These are phyloP conservation scores for Malassezia pachydermatis DNA, from an alignment of 1,284 basidiomycete species.

Conservation along the genomic window DNA sequence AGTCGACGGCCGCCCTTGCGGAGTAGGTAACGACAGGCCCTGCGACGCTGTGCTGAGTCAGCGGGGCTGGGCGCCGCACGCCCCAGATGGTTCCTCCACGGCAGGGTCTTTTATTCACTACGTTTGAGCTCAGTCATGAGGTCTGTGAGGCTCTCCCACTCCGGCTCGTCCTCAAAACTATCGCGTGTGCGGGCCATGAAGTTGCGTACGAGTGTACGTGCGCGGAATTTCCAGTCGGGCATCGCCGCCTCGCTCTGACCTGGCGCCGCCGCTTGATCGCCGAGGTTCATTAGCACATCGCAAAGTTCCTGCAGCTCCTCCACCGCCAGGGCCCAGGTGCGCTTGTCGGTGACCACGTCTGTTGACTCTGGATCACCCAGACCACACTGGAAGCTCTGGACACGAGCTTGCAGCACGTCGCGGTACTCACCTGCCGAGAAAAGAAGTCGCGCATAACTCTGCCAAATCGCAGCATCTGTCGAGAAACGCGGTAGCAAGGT, in stretches of 20 bases:
- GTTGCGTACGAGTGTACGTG: constrained; percentile 71
- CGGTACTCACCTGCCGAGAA: constrained; percentile 26
- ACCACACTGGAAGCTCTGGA: constrained; percentile 27
- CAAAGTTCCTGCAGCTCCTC: constrained; percentile 51
- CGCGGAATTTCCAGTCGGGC: constrained; percentile 69
- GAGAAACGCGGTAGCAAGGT: constrained; percentile 68
- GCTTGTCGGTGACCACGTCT: constrained; percentile 10
- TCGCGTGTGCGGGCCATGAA: constrained; percentile 65
- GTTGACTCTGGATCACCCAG: constrained; percentile 18
- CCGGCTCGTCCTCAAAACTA: constrained; percentile 70
- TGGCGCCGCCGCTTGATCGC: constrained; percentile 52
- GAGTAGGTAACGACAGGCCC: not conserved
- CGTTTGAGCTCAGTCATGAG: constrained; percentile 29
- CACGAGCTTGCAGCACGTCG: constrained; percentile 21
- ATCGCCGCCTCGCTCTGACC: constrained; percentile 45
- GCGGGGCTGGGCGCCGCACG: not conserved
- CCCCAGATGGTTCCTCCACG: not conserved
- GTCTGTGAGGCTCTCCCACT: constrained; percentile 63
- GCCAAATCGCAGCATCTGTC: constrained; percentile 43
- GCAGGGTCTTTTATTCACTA: not conserved
- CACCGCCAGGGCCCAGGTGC: constrained; percentile 10
- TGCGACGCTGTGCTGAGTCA: not conserved
- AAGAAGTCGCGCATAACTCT: constrained; percentile 32
- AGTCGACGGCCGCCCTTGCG: too few species aligned
- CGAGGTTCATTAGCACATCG: constrained; percentile 70